phyloP scores from a whole-genome alignment of 352 stramenopile genomes.

The Globisporangium nagaii region DNA sequence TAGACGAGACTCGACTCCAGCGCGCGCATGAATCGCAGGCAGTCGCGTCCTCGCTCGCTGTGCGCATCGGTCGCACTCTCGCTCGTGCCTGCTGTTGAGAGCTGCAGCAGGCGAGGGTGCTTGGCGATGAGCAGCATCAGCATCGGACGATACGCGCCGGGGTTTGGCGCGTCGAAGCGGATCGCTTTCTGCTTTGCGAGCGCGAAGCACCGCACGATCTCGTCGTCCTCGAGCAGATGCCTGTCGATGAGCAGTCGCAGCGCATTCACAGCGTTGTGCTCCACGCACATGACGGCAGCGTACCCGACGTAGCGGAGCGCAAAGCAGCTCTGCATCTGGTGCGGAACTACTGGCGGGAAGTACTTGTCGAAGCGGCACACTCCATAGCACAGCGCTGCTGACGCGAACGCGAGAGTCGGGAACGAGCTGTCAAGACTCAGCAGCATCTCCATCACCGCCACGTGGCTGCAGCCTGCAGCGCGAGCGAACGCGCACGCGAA shows the following conservation, averaged over 20 bases:
- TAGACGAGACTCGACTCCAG: slow-evolving; percentile 48
- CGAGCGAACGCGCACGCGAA: slow-evolving; percentile 15
- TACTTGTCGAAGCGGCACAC: slow-evolving; percentile 27
- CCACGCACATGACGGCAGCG: slow-evolving; percentile 30
- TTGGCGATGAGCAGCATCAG: slow-evolving; percentile 27
- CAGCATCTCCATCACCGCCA: slow-evolving; percentile 7
- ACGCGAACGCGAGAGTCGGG: slow-evolving; percentile 1
- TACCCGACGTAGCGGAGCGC: slow-evolving; percentile 38
- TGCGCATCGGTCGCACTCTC: not conserved
- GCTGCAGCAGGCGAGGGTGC: slow-evolving; percentile 23
- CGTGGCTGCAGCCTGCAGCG: slow-evolving; percentile 8
- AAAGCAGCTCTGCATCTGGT: slow-evolving; percentile 25
- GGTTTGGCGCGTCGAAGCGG: slow-evolving; percentile 20
- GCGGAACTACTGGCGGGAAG: slow-evolving; percentile 15
- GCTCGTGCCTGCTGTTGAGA: not conserved
- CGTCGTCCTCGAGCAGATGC: slow-evolving; percentile 28
- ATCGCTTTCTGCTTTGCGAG: slow-evolving; percentile 27
- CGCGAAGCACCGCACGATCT: slow-evolving; percentile 30
- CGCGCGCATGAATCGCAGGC: slow-evolving; percentile 20
- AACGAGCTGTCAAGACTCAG: not conserved
- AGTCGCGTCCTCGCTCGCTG: slow-evolving; percentile 1
- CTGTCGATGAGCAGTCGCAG: slow-evolving; percentile 22
- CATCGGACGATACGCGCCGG: slow-evolving; percentile 30
- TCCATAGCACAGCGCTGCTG: slow-evolving; percentile 15
- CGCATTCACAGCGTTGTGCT: slow-evolving; percentile 29